These are phyloP conservation scores for Urostyla sp. DNA, from an alignment of 73 alveolate species.

Conservation along the genomic window DNA sequence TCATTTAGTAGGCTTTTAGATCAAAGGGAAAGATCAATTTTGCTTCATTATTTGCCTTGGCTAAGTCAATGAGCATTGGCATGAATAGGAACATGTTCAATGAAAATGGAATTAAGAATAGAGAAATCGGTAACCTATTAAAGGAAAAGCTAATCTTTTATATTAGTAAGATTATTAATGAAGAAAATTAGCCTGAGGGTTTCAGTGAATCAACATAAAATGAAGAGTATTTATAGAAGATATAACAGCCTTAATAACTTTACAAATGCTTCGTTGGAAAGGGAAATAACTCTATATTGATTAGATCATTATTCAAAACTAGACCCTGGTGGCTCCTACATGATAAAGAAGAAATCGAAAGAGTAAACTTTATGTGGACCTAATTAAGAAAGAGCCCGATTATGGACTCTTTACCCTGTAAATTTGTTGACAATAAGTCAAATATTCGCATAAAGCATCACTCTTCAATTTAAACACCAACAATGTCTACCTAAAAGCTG, in stretches of 20 bases:
- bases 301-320: conserved; percentile 46
- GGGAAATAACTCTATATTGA: conserved; percentile 48
- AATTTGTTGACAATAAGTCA: conserved; percentile 36
- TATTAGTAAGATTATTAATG: conserved; percentile 37
- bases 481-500: conserved; percentile 39
- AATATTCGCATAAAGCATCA: background rate
- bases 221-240: conserved; percentile 42
- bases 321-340: conserved; percentile 59
- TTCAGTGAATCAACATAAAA: background rate
- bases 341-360: conserved; percentile 58
- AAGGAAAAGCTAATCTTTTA: conserved; percentile 52
- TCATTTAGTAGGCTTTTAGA: conserved; percentile 31
- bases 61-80: conserved; percentile 34
- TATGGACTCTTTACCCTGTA: conserved; percentile 41
- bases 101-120: conserved; percentile 26
- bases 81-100: conserved; percentile 4
- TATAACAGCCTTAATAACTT: conserved; percentile 11
- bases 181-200: conserved; percentile 32
- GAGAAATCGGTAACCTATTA: conserved; percentile 41
- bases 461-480: conserved; percentile 26
- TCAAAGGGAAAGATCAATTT: conserved; percentile 15
- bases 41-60: background rate
- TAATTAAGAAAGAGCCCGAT: conserved; percentile 5
- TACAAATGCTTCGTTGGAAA: conserved; percentile 55
- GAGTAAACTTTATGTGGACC: conserved; percentile 52